Evolutionary conservation across 1,284 basidiomycete species (phyloP), one percentile per base, ranked within the genome.

Genomic region (Cerioporus squamosus): DNA sequence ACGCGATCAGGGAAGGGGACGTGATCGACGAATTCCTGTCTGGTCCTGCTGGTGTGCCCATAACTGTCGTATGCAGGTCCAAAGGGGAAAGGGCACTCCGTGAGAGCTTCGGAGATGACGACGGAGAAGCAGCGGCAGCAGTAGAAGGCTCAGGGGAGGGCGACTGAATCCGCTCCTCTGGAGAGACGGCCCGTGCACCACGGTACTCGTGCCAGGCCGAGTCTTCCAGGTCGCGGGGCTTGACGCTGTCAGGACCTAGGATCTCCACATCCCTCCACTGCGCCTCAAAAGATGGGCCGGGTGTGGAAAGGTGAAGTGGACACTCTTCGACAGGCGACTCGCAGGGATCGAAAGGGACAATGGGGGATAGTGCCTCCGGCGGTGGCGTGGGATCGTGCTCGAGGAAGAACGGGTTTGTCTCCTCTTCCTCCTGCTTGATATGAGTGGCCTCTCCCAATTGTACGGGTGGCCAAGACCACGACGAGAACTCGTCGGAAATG

Each of bases 231-330:
- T 82, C 79, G 57, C 76, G 70, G 20, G 73, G 73, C 59, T 74
- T 72, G 29, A 83, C 75, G 59, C 72, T 80, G 59, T 82, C 81
- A 2, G 81, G 80, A 18, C 81, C 81, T 17, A 81, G 73, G 1
- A 82, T 61, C 53, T 82, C 81, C 5, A 75, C 80, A 52, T 83
- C 78, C 45, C 77, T 72, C 81, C 81, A 82, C 38, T 72, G 62
- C 31, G 74, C 50, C 42, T 72, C 70, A 50, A 70, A 72, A 20
- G 66, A 53, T 10, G 63, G 61, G 23, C 65, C 65, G 2, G 44
- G 39, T 6, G 55, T 59, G 26, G 40, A 38, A 20, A 53, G 15
- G 33, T 55, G 49, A 39, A 53, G 20, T 10, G 53, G 38, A 17
- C 53, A 53, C 29, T 59, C 62, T 31, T 66, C 61, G 12, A 63